phyloP scores from a whole-genome alignment of 1,284 basidiomycete species.

The Chalciporus sp. region DNA sequence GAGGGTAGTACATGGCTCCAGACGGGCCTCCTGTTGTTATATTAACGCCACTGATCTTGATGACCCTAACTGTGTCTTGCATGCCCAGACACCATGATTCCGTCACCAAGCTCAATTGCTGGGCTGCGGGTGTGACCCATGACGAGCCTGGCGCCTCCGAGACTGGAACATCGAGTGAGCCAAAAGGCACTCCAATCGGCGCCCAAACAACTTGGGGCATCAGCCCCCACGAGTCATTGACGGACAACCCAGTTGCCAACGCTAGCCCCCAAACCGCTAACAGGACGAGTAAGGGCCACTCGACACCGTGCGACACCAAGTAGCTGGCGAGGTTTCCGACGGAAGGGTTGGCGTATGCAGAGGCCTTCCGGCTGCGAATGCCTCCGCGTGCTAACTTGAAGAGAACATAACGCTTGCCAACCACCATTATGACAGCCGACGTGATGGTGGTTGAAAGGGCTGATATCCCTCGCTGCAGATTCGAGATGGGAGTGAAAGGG shows the following conservation, averaged over 20 bases:
- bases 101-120: too few species aligned
- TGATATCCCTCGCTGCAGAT: constrained; percentile 3
- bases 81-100: too few species aligned
- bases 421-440: constrained; percentile 18
- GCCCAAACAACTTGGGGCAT: too few species aligned
- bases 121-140: too few species aligned
- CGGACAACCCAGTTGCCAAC: constrained; percentile 16
- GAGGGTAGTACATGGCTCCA: too few species aligned
- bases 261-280: constrained; percentile 15
- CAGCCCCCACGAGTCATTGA: constrained; percentile 1
- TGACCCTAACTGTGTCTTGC: too few species aligned
- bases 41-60: too few species aligned
- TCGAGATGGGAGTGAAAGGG: too few species aligned
- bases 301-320: constrained; percentile 2
- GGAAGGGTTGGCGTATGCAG: constrained; percentile 13
- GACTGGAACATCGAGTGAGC: too few species aligned
- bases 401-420: constrained; percentile 19
- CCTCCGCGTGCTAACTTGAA: constrained; percentile 17
- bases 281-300: constrained; percentile 7
- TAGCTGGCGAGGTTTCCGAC: constrained; percentile 12
- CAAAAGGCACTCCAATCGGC: too few species aligned
- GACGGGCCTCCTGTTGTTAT: too few species aligned
- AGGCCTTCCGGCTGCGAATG: constrained; percentile 12
- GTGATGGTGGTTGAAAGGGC: constrained; percentile 9
- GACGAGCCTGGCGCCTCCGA: too few species aligned